Evolutionary conservation across 2,329 filamentous ascomycete genomes (phyloP).

Genomic region (Fusarium coffeatum): DNA sequence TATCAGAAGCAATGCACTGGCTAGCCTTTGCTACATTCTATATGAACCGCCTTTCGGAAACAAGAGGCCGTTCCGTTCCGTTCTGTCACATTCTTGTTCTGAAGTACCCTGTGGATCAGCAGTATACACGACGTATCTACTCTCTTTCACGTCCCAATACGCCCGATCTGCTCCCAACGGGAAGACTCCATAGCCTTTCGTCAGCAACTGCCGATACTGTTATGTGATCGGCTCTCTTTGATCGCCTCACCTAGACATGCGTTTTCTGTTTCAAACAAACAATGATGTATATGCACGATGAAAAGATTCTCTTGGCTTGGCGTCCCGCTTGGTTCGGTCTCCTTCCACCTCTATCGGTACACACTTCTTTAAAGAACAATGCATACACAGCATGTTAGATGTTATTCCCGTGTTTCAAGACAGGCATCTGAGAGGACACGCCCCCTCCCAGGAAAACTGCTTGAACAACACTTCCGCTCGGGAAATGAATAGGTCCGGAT

Average conservation of each 20-base stretch:
- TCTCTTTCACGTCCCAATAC: background rate
- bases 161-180: background rate
- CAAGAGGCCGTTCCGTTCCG: constrained; percentile 3
- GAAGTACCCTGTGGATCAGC: background rate
- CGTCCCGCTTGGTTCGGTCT: background rate
- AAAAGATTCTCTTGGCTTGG: constrained; percentile 3
- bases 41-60: background rate
- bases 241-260: background rate
- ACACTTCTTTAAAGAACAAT: constrained; percentile 16
- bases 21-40: background rate
- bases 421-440: background rate
- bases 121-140: background rate
- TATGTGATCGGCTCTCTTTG: constrained; percentile 3
- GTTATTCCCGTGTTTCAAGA: constrained; percentile 16
- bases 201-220: constrained; percentile 24
- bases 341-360: background rate
- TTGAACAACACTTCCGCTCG: background rate
- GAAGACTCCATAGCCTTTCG: constrained; percentile 23
- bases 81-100: constrained; percentile 1
- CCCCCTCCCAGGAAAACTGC: constrained; percentile 12
- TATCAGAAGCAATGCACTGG: background rate
- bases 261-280: constrained; percentile 1
- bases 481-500: background rate
- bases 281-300: constrained; percentile 1
- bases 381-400: background rate